These are phyloP conservation scores for Fusarium citri DNA, from an alignment of 2,329 filamentous ascomycete genomes.

Conservation along the genomic window DNA sequence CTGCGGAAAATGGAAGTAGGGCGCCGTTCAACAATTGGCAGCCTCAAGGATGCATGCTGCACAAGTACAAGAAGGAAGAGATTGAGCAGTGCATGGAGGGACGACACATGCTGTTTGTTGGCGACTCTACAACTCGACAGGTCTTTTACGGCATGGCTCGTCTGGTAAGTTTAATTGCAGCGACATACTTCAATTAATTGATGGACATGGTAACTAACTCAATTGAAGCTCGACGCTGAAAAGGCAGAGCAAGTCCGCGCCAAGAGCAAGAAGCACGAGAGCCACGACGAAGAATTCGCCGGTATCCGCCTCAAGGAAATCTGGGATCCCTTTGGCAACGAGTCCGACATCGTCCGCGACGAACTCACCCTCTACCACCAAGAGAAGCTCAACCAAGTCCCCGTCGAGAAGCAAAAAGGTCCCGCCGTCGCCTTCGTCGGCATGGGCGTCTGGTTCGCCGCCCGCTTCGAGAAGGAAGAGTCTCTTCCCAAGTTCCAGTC, in stretches of 20 bases:
- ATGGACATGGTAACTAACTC: constrained; percentile 6
- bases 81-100: constrained; percentile 63
- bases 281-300: constrained; percentile 36
- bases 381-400: constrained; percentile 23
- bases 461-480: constrained; percentile 31
- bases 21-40: constrained; percentile 64
- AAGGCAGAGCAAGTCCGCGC: constrained; percentile 25
- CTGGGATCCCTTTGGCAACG: constrained; percentile 67
- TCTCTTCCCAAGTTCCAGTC: constrained; percentile 30
- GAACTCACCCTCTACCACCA: constrained; percentile 40
- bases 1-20: constrained; percentile 46
- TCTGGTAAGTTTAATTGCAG: constrained; percentile 39
- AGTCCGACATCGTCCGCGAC: constrained; percentile 25
- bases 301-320: constrained; percentile 55
- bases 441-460: constrained; percentile 45
- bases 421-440: constrained; percentile 42
- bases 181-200: neutral
- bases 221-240: constrained; percentile 34
- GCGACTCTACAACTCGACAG: constrained; percentile 69
- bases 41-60: constrained; percentile 68
- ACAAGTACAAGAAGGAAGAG: constrained; percentile 64
- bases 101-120: constrained; percentile 66
- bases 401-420: constrained; percentile 36
- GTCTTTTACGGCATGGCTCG: constrained; percentile 65
- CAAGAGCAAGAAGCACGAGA: constrained; percentile 34